Evolutionary conservation across 805 yeast species (phyloP).

Genomic region (Candida pini): DNA sequence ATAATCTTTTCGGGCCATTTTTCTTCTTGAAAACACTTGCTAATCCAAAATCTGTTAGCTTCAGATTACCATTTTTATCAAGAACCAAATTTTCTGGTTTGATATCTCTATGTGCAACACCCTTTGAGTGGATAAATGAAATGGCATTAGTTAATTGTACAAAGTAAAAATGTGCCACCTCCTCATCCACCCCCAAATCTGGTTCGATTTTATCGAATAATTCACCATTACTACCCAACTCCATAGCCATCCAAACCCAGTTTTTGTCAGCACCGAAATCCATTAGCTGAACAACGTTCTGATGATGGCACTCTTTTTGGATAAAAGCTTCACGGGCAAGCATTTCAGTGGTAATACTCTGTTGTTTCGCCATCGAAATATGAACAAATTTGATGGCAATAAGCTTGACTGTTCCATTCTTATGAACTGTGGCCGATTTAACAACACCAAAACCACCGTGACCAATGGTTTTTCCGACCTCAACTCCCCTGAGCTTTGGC

Average conservation of each 20-base stretch:
- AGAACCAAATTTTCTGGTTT: constrained; percentile 66
- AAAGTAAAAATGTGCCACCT: constrained; percentile 64
- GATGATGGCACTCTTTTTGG: constrained; percentile 58
- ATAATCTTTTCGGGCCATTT: constrained; percentile 40
- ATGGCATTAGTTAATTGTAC: constrained; percentile 59
- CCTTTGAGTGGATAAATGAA: constrained; percentile 52
- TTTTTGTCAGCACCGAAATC: constrained; percentile 49
- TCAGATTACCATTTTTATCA: constrained; percentile 59
- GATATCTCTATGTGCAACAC: constrained; percentile 64
- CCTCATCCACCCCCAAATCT: constrained; percentile 61
- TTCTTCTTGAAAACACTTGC: constrained; percentile 54
- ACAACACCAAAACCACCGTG: constrained; percentile 67
- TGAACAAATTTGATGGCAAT: constrained; percentile 59
- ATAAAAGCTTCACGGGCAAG: constrained; percentile 50
- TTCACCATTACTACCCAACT: constrained; percentile 71
- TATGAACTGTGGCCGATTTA: constrained; percentile 38
- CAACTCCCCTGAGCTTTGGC: constrained; percentile 43
- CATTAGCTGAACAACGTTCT: constrained; percentile 50
- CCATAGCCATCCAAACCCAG: constrained; percentile 65
- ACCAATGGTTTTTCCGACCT: constrained; percentile 50
- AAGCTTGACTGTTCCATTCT: constrained; percentile 30
- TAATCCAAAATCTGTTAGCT: constrained; percentile 73
- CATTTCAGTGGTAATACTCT: constrained; percentile 26
- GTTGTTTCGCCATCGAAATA: constrained; percentile 27
- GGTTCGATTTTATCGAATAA: constrained; percentile 76